Evolutionary conservation across 306 rosid genomes (phyloP), one percentile per base, ranked within the genome.

Genomic region (Nissolia schottii): DNA sequence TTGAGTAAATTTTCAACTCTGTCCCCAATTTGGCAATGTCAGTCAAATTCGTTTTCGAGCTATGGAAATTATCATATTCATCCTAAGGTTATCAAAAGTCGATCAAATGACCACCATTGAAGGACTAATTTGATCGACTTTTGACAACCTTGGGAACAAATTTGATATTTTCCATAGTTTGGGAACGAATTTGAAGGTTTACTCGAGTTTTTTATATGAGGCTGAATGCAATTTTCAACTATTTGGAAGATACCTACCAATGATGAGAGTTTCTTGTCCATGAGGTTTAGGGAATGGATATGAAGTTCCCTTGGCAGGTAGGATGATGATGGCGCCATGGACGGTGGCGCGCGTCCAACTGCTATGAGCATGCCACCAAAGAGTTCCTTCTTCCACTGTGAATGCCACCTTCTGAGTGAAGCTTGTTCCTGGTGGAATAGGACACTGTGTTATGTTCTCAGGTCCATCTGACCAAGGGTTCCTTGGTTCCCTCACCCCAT

Each of bases 341-440:
- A 75, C 87, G 0, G 85, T 85, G 31, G 85, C 87, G 3, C 87
- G 77, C 38, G 66, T 62, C 87, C 89, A 85, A 8, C 79, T 70
- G 2, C 83, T 80, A n/a, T 85, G 90, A n/a, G 90, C 83, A 61
- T 85, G 87, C 89, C 89, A 85, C 89, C 87, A 85, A 0, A 85
- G 51, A 20, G 85, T 80, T 13, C 89, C 86, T 43, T 59, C 89
- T 49, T 82, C 89, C 0, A 2, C n/a, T 2, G 90, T 78, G 7
- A 85, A 73, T 0, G 74, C 10, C 40, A 85, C 31, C 12, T 83
- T 65, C 31, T 82, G 84, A 1, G 50, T 77, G 37, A 77, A 83
- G 3, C 7, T 77, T 0, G 59, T 73, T 48, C 85, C 85, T 0
- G 78, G 75, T 43, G 61, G 73, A 3, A 85, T 85, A 6, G 90